Evolutionary conservation across 495 filamentous ascomycete genomes (phyloP).

Genomic region (Aspergillus baeticus): DNA sequence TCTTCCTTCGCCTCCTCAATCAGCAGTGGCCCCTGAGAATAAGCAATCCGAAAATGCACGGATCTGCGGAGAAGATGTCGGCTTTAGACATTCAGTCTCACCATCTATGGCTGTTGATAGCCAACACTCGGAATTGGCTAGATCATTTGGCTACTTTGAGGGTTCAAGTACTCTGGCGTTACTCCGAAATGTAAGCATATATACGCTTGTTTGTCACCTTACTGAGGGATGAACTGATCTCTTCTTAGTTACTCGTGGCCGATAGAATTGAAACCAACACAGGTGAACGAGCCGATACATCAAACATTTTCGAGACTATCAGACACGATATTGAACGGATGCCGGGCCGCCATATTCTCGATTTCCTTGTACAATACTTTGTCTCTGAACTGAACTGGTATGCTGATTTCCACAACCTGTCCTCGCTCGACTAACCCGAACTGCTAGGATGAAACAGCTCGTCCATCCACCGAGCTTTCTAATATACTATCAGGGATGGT

Average conservation of each 20-base stretch:
- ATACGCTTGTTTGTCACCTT: neutral
- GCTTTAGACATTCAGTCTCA: too few relatives aligned
- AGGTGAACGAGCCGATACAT: too few relatives aligned
- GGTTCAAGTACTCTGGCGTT: slow-evolving; percentile 22
- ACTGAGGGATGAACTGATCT: neutral
- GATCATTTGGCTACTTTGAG: slow-evolving; percentile 26
- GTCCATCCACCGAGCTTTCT: neutral
- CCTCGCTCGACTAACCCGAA: too few relatives aligned
- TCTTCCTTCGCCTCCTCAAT: neutral
- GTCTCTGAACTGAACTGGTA: slow-evolving; percentile 27
- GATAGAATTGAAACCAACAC: neutral
- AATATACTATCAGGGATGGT: neutral
- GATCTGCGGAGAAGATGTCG: too few relatives aligned
- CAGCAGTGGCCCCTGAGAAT: neutral
- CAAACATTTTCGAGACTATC: neutral
- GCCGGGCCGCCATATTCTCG: slow-evolving; percentile 22
- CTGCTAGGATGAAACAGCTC: neutral
- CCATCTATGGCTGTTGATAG: too few relatives aligned
- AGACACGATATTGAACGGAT: slow-evolving; percentile 17
- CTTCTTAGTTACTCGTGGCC: neutral
- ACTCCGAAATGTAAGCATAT: slow-evolving; percentile 14
- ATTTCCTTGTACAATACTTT: slow-evolving; percentile 29
- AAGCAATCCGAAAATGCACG: neutral
- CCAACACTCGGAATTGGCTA: slow-evolving; percentile 9
- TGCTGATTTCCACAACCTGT: neutral